Percentiles rank a stretch among this genome's conserved stretches.
These are phyloP conservation scores for Fusarium protoensiforme DNA, from an alignment of 2,329 filamentous ascomycete genomes.

Conservation along the genomic window DNA sequence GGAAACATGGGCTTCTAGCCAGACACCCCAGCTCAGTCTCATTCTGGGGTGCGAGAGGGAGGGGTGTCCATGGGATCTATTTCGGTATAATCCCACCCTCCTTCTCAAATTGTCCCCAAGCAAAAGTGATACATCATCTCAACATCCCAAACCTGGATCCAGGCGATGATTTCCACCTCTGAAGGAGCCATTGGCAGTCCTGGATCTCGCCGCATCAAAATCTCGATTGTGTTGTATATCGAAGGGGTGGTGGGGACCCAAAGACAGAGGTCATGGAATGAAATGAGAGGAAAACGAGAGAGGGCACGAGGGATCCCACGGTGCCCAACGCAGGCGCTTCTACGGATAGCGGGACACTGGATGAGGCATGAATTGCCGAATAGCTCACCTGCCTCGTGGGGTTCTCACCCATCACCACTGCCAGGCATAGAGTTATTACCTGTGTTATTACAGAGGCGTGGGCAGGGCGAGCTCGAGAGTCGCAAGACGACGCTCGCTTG, in stretches of 20 bases:
- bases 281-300: conserved; percentile 7
- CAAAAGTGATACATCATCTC: conserved; percentile 37
- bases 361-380: conserved; percentile 27
- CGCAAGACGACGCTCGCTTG: conserved; percentile 13
- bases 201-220: conserved; percentile 38
- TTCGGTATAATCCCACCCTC: conserved; percentile 35
- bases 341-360: conserved; percentile 12
- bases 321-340: conserved; percentile 13
- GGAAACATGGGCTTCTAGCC: conserved; percentile 35
- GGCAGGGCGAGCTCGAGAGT: conserved; percentile 8
- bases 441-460: conserved; percentile 3
- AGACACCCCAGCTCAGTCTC: conserved; percentile 16
- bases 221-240: conserved; percentile 36
- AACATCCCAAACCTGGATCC: conserved; percentile 17
- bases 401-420: conserved; percentile 8
- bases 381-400: conserved; percentile 15
- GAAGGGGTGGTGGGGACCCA: conserved; percentile 18
- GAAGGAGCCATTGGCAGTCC: conserved; percentile 34
- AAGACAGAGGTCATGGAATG: conserved; percentile 2
- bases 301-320: conserved; percentile 7
- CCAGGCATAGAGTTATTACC: not conserved
- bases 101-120: conserved; percentile 7
- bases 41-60: not conserved
- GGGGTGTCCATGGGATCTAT: conserved; percentile 25
- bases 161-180: conserved; percentile 27